These are phyloP conservation scores for Alternaria arbusti DNA, from an alignment of 2,329 filamentous ascomycete species.

Conservation along the genomic window DNA sequence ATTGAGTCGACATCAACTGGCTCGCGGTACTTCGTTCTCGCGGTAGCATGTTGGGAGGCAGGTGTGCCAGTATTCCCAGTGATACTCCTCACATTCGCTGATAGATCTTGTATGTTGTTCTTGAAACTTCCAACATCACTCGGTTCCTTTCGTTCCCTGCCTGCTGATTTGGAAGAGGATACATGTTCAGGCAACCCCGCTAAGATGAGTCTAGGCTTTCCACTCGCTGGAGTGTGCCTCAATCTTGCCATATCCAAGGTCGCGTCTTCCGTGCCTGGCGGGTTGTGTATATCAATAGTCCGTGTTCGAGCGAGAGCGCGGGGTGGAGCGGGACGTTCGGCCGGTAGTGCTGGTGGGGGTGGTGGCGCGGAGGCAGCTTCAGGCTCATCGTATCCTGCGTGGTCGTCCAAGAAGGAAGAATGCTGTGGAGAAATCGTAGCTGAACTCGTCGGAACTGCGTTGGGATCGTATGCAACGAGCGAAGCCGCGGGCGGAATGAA, in stretches of 20 bases:
- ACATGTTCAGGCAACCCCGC: slow-evolving; percentile 29
- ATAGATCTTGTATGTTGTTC: slow-evolving; percentile 2
- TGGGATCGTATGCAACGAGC: slow-evolving; percentile 38
- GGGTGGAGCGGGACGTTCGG: slow-evolving; percentile 24
- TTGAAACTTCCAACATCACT: background rate
- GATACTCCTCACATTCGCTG: background rate
- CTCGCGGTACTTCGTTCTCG: slow-evolving; percentile 16
- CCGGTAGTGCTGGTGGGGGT: slow-evolving; percentile 15
- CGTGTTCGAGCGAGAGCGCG: slow-evolving; percentile 25
- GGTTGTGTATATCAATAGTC: slow-evolving; percentile 36
- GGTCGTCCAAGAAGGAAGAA: slow-evolving; percentile 11
- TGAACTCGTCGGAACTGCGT: slow-evolving; percentile 29
- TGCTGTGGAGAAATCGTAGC: slow-evolving; percentile 24
- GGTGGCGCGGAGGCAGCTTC: slow-evolving; percentile 16
- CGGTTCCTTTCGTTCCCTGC: slow-evolving; percentile 5
- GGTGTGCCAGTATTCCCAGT: slow-evolving; percentile 14
- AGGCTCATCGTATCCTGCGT: slow-evolving; percentile 28
- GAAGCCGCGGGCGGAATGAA: slow-evolving; percentile 49
- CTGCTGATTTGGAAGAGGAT: slow-evolving; percentile 8
- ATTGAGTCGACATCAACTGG: slow-evolving; percentile 41
- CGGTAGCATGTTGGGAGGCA: slow-evolving; percentile 1
- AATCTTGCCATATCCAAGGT: slow-evolving; percentile 52
- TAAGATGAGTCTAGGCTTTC: slow-evolving; percentile 46
- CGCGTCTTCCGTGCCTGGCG: slow-evolving; percentile 10
- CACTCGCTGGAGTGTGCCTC: slow-evolving; percentile 52